phyloP scores from a whole-genome alignment of 2,329 filamentous ascomycete species.

The Trichoderma koningii region DNA sequence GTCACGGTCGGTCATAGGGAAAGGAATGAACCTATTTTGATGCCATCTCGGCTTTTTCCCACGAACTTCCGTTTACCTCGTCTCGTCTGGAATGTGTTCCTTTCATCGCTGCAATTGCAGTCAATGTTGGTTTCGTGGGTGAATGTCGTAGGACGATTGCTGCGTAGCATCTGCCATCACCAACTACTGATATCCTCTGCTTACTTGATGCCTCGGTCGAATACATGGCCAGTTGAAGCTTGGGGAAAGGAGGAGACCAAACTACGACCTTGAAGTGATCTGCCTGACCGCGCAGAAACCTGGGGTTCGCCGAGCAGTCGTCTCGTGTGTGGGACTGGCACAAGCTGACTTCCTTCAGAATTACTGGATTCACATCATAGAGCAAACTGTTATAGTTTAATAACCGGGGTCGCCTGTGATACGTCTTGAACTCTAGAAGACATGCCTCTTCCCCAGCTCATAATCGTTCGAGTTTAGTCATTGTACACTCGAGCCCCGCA shows the following conservation, averaged over 20 bases:
- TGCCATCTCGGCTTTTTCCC: constrained; percentile 32
- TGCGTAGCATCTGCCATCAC: too few species aligned
- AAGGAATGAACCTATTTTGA: constrained; percentile 37
- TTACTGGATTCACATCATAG: background rate
- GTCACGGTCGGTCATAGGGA: constrained; percentile 52
- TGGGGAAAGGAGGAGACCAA: too few species aligned
- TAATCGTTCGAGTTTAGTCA: constrained; percentile 8
- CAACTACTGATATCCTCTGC: too few species aligned
- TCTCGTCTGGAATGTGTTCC: background rate
- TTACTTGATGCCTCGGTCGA: too few species aligned
- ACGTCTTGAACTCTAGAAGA: background rate
- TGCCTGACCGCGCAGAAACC: too few species aligned
- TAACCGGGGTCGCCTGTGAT: background rate
- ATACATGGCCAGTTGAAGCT: too few species aligned
- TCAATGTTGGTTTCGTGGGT: too few species aligned
- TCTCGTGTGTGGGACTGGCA: too few species aligned
- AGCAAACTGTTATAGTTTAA: background rate
- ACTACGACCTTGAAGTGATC: too few species aligned
- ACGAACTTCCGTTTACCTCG: constrained; percentile 1
- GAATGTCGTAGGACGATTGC: too few species aligned
- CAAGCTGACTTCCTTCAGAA: background rate
- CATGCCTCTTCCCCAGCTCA: constrained; percentile 7
- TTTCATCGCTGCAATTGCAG: background rate
- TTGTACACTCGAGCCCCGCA: constrained; percentile 12
- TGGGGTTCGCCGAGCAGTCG: too few species aligned